These are phyloP conservation scores for Dactylellina leptospora DNA, from an alignment of 2,329 filamentous ascomycete genomes.

Conservation along the genomic window DNA sequence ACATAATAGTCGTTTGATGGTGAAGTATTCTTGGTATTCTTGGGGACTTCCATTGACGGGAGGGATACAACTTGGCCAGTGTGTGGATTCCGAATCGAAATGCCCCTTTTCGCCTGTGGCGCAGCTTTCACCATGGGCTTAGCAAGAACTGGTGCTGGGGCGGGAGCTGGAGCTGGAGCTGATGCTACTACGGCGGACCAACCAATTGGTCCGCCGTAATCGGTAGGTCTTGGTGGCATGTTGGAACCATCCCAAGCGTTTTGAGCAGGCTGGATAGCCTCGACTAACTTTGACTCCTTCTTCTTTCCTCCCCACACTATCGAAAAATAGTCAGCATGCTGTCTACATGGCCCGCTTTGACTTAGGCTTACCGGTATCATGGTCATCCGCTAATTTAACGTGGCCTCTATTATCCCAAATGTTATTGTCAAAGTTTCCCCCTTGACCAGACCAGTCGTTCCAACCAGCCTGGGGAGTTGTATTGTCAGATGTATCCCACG, in stretches of 20 bases:
- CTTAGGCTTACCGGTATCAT: constrained; percentile 21
- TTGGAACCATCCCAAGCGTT: background rate
- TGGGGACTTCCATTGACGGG: background rate
- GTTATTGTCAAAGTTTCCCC: background rate
- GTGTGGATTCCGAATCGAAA: constrained; percentile 1
- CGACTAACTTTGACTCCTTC: background rate
- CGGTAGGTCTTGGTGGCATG: too few relatives aligned
- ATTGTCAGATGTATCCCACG: background rate
- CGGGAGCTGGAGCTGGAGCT: background rate
- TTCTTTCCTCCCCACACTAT: constrained; percentile 42
- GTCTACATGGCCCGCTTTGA: background rate
- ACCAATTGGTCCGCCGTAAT: too few relatives aligned
- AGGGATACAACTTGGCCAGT: background rate
- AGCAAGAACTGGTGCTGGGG: background rate
- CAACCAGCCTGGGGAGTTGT: background rate
- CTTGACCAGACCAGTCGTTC: constrained; percentile 34
- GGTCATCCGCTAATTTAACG: constrained; percentile 8
- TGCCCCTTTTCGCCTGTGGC: background rate
- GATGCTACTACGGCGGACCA: constrained; percentile 5
- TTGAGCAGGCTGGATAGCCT: constrained; percentile 8
- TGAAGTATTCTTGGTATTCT: background rate
- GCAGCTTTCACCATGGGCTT: background rate
- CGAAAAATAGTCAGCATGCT: background rate
- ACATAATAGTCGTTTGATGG: background rate
- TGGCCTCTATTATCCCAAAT: constrained; percentile 37